Base-by-base conservation (phyloP, 2,329 filamentous ascomycete genomes). In the Juglanconis juglandina region DNA sequence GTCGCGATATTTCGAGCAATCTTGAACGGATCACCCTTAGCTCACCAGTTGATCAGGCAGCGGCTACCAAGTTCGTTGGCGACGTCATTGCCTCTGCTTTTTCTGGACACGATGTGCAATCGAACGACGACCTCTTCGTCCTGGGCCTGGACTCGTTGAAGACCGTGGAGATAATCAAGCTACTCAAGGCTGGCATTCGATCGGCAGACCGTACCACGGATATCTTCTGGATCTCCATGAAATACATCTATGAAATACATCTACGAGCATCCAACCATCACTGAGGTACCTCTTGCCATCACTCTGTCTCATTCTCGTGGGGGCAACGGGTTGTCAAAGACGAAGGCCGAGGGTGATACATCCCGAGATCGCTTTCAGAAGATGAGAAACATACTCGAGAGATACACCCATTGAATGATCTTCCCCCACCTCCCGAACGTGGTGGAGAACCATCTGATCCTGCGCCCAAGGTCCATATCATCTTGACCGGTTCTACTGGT, bases 401-500 rank as follows among this genome's bases (percentile, higher is more conserved):
- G 41, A 42, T 61, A 61, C 42, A 58, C 14, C 3, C n/a, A n/a
- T n/a, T n/a, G n/a, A 5, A 5, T 6, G 44, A 44, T 39, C 48
- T 58, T 30, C 53, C 54, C 41, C 14, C 17, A 14, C 37, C 32
- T 10, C 10, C 9, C 9, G 37, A 17, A 1, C 39, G 11, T 10
- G 34, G 42, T 17, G 34, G 33, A n/a, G 46, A 59, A 30, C 37
- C 24, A 24, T 24, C 34, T 61, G 33, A 62, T 51, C n/a, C 53
- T 63, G 1, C 62, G 58, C 33, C 53, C 62, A 37, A 53, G 54
- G 4, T 33, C 3, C 53, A 68, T 4, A 59, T 75, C 7, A 63
- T 72, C 14, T 53, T 75, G 13, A 75, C 73, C 4, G 73, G 73
- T 2, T 69, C 68, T 0, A 75, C 73, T 2, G 73, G 72, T 11